A percentile compares a stretch with the other conserved stretches of the same genome.
These are phyloP conservation scores for Hymenotorrendiella dingleyae DNA, from an alignment of 2,329 filamentous ascomycete genomes.

Conservation along the genomic window DNA sequence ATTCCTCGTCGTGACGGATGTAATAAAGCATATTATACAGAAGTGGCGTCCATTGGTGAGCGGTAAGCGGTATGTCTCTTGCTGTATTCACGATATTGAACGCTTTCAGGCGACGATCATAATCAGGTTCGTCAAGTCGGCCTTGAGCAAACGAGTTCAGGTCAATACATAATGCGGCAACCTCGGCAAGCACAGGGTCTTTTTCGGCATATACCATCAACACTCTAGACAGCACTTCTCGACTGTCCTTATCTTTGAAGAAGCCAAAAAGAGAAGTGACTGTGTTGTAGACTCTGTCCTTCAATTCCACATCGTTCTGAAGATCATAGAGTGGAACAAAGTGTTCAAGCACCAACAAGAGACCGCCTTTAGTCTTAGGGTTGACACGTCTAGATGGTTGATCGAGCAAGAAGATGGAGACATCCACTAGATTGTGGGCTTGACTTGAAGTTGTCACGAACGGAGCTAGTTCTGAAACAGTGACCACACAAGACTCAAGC, in stretches of 20 bases:
- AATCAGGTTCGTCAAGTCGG: slow-evolving; percentile 80
- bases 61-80: slow-evolving; percentile 52
- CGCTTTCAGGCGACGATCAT: slow-evolving; percentile 71
- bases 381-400: slow-evolving; percentile 81
- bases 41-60: slow-evolving; percentile 79
- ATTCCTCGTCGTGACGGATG: slow-evolving; percentile 79
- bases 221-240: slow-evolving; percentile 67
- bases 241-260: slow-evolving; percentile 75
- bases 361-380: slow-evolving; percentile 73
- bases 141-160: slow-evolving; percentile 73
- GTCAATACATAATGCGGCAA: slow-evolving; percentile 66
- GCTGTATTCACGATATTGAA: slow-evolving; percentile 67
- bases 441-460: slow-evolving; percentile 63
- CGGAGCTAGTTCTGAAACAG: slow-evolving; percentile 69
- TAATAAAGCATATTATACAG: slow-evolving; percentile 87
- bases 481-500: slow-evolving; percentile 71
- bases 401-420: slow-evolving; percentile 73
- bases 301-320: slow-evolving; percentile 50
- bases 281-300: slow-evolving; percentile 63
- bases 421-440: slow-evolving; percentile 70
- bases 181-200: slow-evolving; percentile 52
- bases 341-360: slow-evolving; percentile 74
- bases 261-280: slow-evolving; percentile 81
- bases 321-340: slow-evolving; percentile 65
- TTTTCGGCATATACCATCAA: slow-evolving; percentile 63